Evolutionary conservation across 225 moss, liverwort and hornwort genomes (phyloP).

Genomic region (Marchantia paleacea): DNA sequence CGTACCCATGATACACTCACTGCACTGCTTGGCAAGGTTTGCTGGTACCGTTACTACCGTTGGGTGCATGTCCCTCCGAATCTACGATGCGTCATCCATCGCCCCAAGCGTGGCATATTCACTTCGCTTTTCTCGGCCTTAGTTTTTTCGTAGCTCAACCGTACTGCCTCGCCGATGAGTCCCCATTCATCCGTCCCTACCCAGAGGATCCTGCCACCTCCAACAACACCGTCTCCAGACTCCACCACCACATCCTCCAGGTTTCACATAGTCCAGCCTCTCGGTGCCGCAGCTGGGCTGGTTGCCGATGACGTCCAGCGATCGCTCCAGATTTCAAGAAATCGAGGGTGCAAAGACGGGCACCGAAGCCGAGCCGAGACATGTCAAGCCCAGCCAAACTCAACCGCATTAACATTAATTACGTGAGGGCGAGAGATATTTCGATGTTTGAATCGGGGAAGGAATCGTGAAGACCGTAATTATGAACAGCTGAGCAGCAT

Average conservation of each 20-base stretch:
- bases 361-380: not conserved
- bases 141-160: not conserved
- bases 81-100: not conserved
- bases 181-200: not conserved
- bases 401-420: not conserved
- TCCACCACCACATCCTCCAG: not conserved
- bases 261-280: conserved; percentile 6
- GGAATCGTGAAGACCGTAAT: not conserved
- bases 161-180: too few species aligned
- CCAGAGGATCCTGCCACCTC: conserved; percentile 11
- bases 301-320: too few species aligned
- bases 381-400: not conserved
- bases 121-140: not conserved
- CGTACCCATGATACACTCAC: too few species aligned
- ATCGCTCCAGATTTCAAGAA: not conserved
- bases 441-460: not conserved
- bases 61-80: conserved; percentile 3
- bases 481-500: conserved; percentile 4
- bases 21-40: too few species aligned
- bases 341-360: not conserved
- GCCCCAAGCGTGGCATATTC: not conserved
- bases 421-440: not conserved
- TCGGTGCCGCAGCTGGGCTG: too few species aligned
- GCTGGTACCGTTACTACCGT: conserved; percentile 9
- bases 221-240: not conserved